These are phyloP conservation scores for Aspergillus incahuasiensis DNA, from an alignment of 495 filamentous ascomycete species.

Conservation along the genomic window DNA sequence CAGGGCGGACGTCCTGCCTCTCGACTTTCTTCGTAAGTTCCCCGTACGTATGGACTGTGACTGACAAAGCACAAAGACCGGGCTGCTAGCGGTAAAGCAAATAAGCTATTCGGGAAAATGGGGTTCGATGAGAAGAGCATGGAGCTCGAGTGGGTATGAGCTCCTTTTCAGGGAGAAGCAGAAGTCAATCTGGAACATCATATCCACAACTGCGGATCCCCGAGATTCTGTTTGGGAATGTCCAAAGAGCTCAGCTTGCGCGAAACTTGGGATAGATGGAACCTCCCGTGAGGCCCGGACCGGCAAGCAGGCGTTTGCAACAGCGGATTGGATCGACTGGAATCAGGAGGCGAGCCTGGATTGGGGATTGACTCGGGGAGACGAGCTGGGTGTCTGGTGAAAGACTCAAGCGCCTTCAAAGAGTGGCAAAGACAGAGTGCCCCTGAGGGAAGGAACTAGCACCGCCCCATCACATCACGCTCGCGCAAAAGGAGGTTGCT, in stretches of 20 bases:
- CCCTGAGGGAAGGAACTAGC: slow-evolving; percentile 1
- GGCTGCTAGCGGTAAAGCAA: neutral
- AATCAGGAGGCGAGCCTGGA: neutral
- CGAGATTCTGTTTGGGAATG: slow-evolving; percentile 9
- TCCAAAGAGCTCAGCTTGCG: neutral
- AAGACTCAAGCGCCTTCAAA: neutral
- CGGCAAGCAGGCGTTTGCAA: slow-evolving; percentile 14
- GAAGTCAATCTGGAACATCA: slow-evolving; percentile 17
- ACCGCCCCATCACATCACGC: slow-evolving; percentile 3
- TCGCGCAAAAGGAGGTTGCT: neutral
- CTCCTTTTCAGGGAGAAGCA: slow-evolving; percentile 11
- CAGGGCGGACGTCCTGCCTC: neutral
- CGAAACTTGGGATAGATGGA: neutral
- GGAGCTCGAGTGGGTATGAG: slow-evolving; percentile 19
- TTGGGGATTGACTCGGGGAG: neutral
- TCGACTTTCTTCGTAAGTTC: neutral
- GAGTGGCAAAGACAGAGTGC: slow-evolving; percentile 1
- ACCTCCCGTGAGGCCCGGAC: slow-evolving; percentile 2
- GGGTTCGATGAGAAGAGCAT: slow-evolving; percentile 1
- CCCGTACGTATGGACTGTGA: neutral
- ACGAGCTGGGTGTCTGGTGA: neutral
- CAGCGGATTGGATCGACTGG: neutral
- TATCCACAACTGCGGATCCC: slow-evolving; percentile 22
- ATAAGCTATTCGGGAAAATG: slow-evolving; percentile 1
- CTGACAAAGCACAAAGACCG: neutral